Evolutionary conservation across 805 yeast species (phyloP), one percentile per base, ranked within the genome.

Genomic region (Candida coquimbonensis): DNA sequence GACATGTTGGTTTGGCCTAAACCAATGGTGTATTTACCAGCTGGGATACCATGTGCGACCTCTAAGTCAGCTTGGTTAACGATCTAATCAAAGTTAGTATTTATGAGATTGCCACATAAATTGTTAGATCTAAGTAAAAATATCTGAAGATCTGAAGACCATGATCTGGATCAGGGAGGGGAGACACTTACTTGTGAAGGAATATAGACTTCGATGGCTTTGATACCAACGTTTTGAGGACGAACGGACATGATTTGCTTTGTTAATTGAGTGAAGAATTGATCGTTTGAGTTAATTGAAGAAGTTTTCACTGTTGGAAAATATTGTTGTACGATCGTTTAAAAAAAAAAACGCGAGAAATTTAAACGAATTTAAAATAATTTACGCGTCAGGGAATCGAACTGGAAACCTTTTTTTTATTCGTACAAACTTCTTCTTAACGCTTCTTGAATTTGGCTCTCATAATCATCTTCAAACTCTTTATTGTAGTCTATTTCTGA

Each of bases 1-100:
- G 95, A 79, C 99, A 93, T 93, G 69, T 89, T 88, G 61, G 96
- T 91, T 74, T 93, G 99, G 53, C 99, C 99, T 50, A 93, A 77
- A 42, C 99, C 99, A 67, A 93, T 91, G 63, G 99, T 93, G 77
- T 89, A 93, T 68, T 93, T 93, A 49, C 99, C 99, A 45, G 85
- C 72, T 21, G 98, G 78, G 50, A 91, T 90, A 47, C 85, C 87
- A 64, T 90, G 96, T 59, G 70, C 80, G 53, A 75, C 70, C 68
- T 93, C 99, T 55, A 93, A 73, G 46, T 87, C 98, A 41, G 81
- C 71, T 72, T 93, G 98, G 73, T 78, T 83, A 50, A 93, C 97
- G 57, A 72, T 81, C 73, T 73, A 32, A 17, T 11, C 11, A 9
- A 19, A 26, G 33, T 34, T 25, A 39, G 34, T 33, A 25, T 19